Percentiles rank a stretch among this genome's conserved stretches.
Evolutionary conservation across 306 rosid genomes (phyloP).

Genomic region (Ochetophila trinervis): DNA sequence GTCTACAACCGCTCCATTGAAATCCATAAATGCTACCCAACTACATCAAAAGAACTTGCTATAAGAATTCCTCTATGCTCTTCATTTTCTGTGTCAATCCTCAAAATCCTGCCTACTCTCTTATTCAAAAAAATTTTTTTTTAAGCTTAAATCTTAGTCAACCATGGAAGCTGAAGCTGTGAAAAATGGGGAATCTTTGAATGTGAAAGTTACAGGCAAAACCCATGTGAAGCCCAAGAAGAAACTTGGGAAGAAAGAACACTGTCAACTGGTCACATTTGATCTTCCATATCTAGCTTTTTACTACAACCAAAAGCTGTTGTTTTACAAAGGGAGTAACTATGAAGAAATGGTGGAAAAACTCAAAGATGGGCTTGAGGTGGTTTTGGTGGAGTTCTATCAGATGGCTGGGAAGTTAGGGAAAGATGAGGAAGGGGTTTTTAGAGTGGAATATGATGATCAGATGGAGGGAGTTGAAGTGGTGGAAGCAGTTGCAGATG

Average conservation of each 20-base stretch:
- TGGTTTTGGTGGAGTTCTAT: constrained; percentile 62
- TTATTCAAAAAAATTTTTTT: neutral
- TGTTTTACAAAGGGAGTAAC: constrained; percentile 60
- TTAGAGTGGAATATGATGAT: constrained; percentile 71
- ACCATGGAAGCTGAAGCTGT: constrained; percentile 45
- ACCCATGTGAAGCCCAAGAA: constrained; percentile 56
- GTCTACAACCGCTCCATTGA: constrained; percentile 43
- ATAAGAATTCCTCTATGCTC: constrained; percentile 24
- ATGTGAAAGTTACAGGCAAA: constrained; percentile 50
- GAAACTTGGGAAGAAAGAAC: constrained; percentile 58
- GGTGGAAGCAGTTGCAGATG: constrained; percentile 57
- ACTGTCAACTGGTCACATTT: constrained; percentile 70
- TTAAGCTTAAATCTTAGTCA: neutral
- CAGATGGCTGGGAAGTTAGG: constrained; percentile 83
- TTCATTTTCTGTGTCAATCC: constrained; percentile 7
- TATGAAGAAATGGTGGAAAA: constrained; percentile 59
- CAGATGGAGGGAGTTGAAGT: constrained; percentile 70
- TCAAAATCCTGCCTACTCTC: neutral
- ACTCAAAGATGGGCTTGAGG: constrained; percentile 58
- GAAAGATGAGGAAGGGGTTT: constrained; percentile 86
- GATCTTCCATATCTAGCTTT: constrained; percentile 92
- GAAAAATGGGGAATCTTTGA: constrained; percentile 29
- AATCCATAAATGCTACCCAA: constrained; percentile 52
- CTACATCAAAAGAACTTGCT: constrained; percentile 20
- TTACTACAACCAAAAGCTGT: constrained; percentile 87